These are phyloP conservation scores for Coniochaeta hoffmannii DNA, from an alignment of 2,329 filamentous ascomycete species.

Conservation along the genomic window DNA sequence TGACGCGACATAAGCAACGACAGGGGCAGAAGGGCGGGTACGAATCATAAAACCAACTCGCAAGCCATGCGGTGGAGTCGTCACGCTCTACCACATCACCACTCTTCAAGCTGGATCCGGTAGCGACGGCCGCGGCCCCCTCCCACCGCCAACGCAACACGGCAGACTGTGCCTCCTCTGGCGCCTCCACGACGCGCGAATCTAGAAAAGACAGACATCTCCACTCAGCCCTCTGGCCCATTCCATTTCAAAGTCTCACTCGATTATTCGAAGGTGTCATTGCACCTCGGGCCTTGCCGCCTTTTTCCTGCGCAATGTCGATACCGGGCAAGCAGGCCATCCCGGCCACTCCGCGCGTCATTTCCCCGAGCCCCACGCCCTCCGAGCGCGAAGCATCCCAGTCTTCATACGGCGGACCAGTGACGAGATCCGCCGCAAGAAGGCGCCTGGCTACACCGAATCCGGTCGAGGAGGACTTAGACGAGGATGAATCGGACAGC, in stretches of 20 bases:
- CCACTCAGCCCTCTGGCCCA: slow-evolving; percentile 37
- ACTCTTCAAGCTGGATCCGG: slow-evolving; percentile 49
- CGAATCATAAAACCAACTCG: not conserved
- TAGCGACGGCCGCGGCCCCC: slow-evolving; percentile 31
- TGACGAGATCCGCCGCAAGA: slow-evolving; percentile 67
- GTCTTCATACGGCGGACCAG: slow-evolving; percentile 61
- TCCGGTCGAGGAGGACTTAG: slow-evolving; percentile 51
- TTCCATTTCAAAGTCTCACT: slow-evolving; percentile 37
- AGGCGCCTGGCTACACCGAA: slow-evolving; percentile 49
- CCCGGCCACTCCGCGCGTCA: slow-evolving; percentile 77
- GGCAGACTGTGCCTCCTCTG: slow-evolving; percentile 14
- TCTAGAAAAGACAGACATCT: slow-evolving; percentile 46
- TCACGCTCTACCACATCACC: slow-evolving; percentile 45
- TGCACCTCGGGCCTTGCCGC: slow-evolving; percentile 48
- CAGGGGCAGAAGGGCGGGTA: not conserved
- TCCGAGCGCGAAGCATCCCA: slow-evolving; percentile 50
- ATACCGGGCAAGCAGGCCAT: slow-evolving; percentile 45
- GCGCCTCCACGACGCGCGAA: slow-evolving; percentile 21
- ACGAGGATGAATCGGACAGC: slow-evolving; percentile 41
- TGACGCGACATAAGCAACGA: not conserved
- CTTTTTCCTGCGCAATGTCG: slow-evolving; percentile 50
- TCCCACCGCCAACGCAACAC: slow-evolving; percentile 23
- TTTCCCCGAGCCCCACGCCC: slow-evolving; percentile 77
- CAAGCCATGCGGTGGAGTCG: slow-evolving; percentile 47
- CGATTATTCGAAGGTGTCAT: slow-evolving; percentile 51